Evolutionary conservation across 805 yeast genomes (phyloP).

Genomic region (Brettanomyces sp.): DNA sequence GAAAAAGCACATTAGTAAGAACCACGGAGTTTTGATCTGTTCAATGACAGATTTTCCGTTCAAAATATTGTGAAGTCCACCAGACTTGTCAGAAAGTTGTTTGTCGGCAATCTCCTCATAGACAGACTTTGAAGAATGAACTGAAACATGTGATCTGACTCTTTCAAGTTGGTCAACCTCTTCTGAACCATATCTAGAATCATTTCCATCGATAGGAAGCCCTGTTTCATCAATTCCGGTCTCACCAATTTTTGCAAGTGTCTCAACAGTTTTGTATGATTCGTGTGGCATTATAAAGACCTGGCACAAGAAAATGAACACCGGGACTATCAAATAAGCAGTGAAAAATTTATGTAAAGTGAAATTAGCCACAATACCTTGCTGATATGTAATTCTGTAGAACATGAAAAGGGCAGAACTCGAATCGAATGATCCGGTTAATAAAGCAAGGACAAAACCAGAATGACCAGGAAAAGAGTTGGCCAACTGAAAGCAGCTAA

Average conservation of each 20-base stretch:
- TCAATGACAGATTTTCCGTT: conserved; percentile 42
- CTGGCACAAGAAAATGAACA: conserved; percentile 69
- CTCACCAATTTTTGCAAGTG: conserved; percentile 57
- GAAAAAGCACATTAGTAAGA: conserved; percentile 63
- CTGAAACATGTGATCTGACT: conserved; percentile 26
- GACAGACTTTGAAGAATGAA: conserved; percentile 39
- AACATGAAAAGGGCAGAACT: conserved; percentile 79
- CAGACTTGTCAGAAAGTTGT: conserved; percentile 40
- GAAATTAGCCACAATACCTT: conserved; percentile 26
- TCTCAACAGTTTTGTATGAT: conserved; percentile 64
- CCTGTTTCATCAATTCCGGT: conserved; percentile 72
- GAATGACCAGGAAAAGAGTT: conserved; percentile 77
- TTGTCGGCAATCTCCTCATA: conserved; percentile 60
- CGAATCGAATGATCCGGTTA: conserved; percentile 92
- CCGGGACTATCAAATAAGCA: conserved; percentile 62
- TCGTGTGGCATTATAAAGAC: conserved; percentile 69
- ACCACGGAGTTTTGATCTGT: conserved; percentile 60
- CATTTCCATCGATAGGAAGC: conserved; percentile 41
- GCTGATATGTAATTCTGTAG: conserved; percentile 59
- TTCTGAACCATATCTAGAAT: conserved; percentile 19
- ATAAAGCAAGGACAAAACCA: conserved; percentile 69
- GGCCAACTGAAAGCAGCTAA: conserved; percentile 83
- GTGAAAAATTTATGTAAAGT: conserved; percentile 54
- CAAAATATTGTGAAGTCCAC: conserved; percentile 70
- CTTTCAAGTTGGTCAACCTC: conserved; percentile 10